Conservation (phyloP, 2,329 filamentous ascomycete genomes). For the Aspergillus sclerotialis region DNA sequence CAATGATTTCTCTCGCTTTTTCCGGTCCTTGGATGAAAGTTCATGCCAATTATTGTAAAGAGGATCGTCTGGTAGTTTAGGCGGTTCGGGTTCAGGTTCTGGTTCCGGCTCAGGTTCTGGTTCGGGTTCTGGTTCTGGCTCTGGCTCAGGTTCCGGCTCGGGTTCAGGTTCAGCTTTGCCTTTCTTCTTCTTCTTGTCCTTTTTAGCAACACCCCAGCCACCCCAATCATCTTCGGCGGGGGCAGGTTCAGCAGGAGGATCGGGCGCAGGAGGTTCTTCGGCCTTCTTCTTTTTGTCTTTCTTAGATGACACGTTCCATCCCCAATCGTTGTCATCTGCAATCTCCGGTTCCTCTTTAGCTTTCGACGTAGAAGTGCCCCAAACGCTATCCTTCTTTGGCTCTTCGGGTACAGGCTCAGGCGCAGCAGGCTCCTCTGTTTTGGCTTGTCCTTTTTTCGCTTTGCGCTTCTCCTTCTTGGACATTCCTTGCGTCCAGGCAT, state of each 20-base stretch:
- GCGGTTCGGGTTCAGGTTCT: slow-evolving; percentile 15
- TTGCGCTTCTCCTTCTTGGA: slow-evolving; percentile 25
- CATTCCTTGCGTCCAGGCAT: slow-evolving; percentile 23
- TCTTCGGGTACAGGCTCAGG: slow-evolving; percentile 15
- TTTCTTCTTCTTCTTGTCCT: slow-evolving; percentile 28
- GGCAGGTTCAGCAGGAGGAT: slow-evolving; percentile 20
- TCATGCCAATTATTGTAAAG: slow-evolving; percentile 27
- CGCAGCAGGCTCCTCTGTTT: slow-evolving; percentile 11
- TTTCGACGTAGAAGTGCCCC: too few species aligned
- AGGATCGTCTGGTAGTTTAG: slow-evolving; percentile 29
- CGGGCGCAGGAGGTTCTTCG: slow-evolving; percentile 23
- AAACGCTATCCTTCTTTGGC: slow-evolving; percentile 9
- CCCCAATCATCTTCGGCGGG: slow-evolving; percentile 27
- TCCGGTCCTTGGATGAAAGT: slow-evolving; percentile 37
- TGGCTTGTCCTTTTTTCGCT: slow-evolving; percentile 18
- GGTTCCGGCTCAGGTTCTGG: slow-evolving; percentile 18
- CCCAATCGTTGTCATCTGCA: slow-evolving; percentile 23
- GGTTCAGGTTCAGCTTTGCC: slow-evolving; percentile 19
- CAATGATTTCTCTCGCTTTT: slow-evolving; percentile 34
- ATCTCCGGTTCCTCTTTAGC: slow-evolving; percentile 5
- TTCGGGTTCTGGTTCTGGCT: slow-evolving; percentile 12
- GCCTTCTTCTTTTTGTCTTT: slow-evolving; percentile 29
- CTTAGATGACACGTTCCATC: slow-evolving; percentile 18
- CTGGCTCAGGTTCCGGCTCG: slow-evolving; percentile 24
- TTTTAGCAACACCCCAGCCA: slow-evolving; percentile 17